Conservation (phyloP, 768 basidiomycete genomes). For the Pleurotus platypus region DNA sequence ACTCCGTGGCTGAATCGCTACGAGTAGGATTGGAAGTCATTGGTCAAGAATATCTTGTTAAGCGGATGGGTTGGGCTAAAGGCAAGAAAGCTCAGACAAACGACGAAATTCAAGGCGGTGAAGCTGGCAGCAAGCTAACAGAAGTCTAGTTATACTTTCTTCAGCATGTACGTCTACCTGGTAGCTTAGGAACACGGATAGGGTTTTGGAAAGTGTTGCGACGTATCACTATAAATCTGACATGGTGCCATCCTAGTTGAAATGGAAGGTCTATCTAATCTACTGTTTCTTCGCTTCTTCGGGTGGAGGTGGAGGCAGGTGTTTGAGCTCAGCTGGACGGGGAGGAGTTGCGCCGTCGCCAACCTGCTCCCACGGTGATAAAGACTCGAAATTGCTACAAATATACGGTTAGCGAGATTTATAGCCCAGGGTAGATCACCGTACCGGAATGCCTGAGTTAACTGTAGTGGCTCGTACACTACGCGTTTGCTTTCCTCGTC, state of each 20-base stretch:
- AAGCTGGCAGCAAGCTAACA: neutral
- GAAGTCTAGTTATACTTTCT: neutral
- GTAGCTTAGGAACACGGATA: too few relatives aligned
- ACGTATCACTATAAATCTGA: neutral
- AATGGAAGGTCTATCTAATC: constrained; percentile 5
- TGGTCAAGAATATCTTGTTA: constrained; percentile 87
- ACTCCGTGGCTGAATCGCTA: constrained; percentile 83
- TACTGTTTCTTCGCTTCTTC: constrained; percentile 80
- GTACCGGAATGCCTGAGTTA: constrained; percentile 97
- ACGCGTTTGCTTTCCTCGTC: constrained; percentile 97
- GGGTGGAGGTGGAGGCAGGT: constrained; percentile 68
- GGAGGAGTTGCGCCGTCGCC: constrained; percentile 54
- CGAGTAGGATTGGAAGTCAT: constrained; percentile 84
- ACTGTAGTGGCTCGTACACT: constrained; percentile 94
- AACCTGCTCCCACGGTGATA: constrained; percentile 94
- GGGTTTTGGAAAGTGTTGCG: neutral
- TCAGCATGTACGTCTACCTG: too few relatives aligned
- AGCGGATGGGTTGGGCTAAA: constrained; percentile 78
- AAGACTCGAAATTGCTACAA: constrained; percentile 86
- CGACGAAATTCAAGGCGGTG: constrained; percentile 16
- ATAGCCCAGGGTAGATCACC: constrained; percentile 9
- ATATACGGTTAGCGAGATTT: neutral
- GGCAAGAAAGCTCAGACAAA: constrained; percentile 24
- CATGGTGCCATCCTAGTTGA: neutral
- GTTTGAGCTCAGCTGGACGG: constrained; percentile 72